Conservation (phyloP, 257 asterid species). For the Solanum chilense region DNA sequence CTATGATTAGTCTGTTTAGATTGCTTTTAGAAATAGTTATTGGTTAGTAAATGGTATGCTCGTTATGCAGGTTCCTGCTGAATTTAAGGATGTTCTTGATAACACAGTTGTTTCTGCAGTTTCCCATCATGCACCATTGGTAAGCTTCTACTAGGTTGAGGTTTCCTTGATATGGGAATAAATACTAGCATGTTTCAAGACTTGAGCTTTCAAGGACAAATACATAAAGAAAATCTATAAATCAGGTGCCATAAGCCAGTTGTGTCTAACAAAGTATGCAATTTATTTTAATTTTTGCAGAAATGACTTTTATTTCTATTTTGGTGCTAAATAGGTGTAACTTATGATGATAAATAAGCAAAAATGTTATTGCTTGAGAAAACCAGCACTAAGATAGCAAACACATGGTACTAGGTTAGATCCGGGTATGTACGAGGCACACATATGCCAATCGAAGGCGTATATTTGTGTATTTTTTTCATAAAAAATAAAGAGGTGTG, state of each 20-base stretch:
- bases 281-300: neutral
- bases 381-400: neutral
- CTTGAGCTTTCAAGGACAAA: neutral
- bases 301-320: neutral
- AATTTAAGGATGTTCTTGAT: conserved; percentile 86
- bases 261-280: neutral
- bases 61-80: conserved; percentile 72
- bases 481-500: neutral
- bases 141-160: conserved; percentile 11
- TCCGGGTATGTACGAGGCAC: neutral
- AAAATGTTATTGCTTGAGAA: neutral
- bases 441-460: neutral
- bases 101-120: conserved; percentile 79
- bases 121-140: conserved; percentile 69
- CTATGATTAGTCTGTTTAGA: neutral
- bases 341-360: neutral
- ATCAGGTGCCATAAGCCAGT: neutral
- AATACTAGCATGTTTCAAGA: neutral
- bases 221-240: neutral
- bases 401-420: neutral
- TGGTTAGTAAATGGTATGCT: conserved; percentile 1
- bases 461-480: neutral
- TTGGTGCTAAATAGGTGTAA: neutral
- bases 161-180: neutral
- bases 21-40: neutral